Evolutionary conservation across 352 stramenopile species (phyloP), one percentile per base, ranked within the genome.

Genomic region (Pythium insidiosum): DNA sequence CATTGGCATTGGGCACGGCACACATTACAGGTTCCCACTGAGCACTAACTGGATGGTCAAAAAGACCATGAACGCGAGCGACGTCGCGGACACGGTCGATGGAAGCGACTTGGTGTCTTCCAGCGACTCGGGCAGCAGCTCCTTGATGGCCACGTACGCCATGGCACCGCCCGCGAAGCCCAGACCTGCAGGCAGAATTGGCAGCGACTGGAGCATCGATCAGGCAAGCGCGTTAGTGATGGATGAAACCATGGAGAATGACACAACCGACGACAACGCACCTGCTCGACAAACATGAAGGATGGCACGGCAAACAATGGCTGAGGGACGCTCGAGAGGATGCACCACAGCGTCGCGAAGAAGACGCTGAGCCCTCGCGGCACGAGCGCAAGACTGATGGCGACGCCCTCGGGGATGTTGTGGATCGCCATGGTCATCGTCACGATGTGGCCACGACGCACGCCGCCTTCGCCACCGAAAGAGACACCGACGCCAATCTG

Each of bases 401-500:
- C 95, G 11, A 99, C 73, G 38, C 96, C 96, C 62, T 99, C 96
- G 3, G 96, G 96, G 43, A 99, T 94, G 73, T 99, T 99, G 76
- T 99, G 96, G 24, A 98, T 95, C 1, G 95, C 95, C 53, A 99
- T 87, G 40, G 92, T 98, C 50, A 97, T 92, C 9, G 88, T 98
- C 50, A 99, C 97, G 53, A 98, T 97, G 41, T 97, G 82, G 18
- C 96, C 96, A 24, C 98, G 78, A 56, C 95, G 83, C 44, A 91
- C 88, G 21, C 94, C 94, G 22, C 77, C 77, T 68, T 90, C 81
- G 25, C 93, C 95, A 38, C 95, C 95, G 58, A 98, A 99, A 15
- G 88, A 97, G 7, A 99, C 96, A 15, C 95, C 96, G 44, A 99
- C 97, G 29, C 95, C 95, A 47, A 91, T 87, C 66, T 77, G 47